Evolutionary conservation across 2,329 filamentous ascomycete genomes (phyloP).

Genomic region (Pseudophaeomoniella oleicola): DNA sequence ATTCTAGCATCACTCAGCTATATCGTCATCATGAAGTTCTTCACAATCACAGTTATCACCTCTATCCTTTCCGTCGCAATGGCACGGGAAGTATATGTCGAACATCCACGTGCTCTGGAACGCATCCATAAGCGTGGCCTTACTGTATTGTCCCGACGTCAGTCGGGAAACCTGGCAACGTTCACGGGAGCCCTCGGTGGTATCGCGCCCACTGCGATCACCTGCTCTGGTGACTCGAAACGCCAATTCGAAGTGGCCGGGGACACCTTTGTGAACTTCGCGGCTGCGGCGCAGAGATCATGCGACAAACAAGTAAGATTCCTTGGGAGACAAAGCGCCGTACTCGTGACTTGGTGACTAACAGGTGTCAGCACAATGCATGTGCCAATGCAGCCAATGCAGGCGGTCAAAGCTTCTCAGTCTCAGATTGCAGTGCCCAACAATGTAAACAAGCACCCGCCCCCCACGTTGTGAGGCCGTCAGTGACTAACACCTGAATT

Average conservation of each 20-base stretch:
- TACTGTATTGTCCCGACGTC: background rate
- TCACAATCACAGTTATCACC: background rate
- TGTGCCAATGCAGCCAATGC: background rate
- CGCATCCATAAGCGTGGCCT: background rate
- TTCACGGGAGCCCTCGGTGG: constrained; percentile 37
- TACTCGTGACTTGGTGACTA: too few species aligned
- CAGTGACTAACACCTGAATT: background rate
- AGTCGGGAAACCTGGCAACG: constrained; percentile 10
- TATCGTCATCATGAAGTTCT: background rate
- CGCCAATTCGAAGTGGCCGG: constrained; percentile 44
- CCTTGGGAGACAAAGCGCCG: too few species aligned
- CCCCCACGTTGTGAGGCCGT: background rate
- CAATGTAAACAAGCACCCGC: background rate
- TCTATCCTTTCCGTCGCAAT: background rate
- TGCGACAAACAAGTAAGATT: too few species aligned
- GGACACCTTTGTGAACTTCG: constrained; percentile 41
- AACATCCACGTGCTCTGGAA: background rate
- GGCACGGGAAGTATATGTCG: background rate
- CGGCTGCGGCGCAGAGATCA: constrained; percentile 43
- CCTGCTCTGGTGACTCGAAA: constrained; percentile 29
- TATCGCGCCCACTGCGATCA: constrained; percentile 31
- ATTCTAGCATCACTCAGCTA: too few species aligned
- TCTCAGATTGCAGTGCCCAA: background rate
- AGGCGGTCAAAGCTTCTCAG: background rate
- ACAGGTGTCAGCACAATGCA: background rate